A percentile compares a stretch with the other conserved stretches of the same genome.
Conservation (phyloP, 495 filamentous ascomycete genomes). For the Jackrogersella minutella region DNA sequence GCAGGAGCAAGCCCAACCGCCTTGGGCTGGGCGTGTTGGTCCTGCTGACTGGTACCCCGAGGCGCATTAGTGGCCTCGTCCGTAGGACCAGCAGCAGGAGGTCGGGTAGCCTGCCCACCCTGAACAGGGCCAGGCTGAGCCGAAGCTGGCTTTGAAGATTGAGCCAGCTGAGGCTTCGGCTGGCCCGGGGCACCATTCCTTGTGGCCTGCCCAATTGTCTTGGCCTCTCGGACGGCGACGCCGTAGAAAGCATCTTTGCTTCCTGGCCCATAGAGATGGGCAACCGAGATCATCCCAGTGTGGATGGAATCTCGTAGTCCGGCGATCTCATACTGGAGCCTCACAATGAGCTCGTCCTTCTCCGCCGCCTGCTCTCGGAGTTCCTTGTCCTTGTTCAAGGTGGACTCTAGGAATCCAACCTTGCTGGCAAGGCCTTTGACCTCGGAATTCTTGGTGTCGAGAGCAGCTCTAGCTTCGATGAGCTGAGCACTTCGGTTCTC, state of each 20-base stretch:
- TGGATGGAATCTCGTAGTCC: constrained; percentile 16
- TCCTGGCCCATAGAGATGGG: constrained; percentile 16
- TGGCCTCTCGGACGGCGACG: neutral
- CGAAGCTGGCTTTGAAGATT: too few relatives aligned
- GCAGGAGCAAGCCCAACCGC: too few relatives aligned
- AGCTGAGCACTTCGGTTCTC: constrained; percentile 5
- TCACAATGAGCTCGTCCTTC: neutral
- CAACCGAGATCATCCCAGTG: constrained; percentile 11
- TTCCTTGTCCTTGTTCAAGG: neutral
- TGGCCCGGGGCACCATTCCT: neutral
- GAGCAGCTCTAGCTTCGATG: constrained; percentile 1
- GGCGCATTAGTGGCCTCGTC: too few relatives aligned
- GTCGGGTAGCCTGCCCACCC: too few relatives aligned
- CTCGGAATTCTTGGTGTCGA: constrained; percentile 3
- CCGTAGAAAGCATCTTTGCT: neutral
- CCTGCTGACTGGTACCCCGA: too few relatives aligned
- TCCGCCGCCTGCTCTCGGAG: neutral
- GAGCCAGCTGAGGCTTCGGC: too few relatives aligned
- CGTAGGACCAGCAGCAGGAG: too few relatives aligned
- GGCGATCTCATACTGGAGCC: constrained; percentile 5
- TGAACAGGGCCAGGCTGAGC: too few relatives aligned
- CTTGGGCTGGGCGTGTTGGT: too few relatives aligned
- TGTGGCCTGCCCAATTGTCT: neutral
- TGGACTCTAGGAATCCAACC: neutral
- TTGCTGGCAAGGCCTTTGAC: neutral